Conservation (phyloP, 31 red algal genomes). For the Endocladia muricata region DNA sequence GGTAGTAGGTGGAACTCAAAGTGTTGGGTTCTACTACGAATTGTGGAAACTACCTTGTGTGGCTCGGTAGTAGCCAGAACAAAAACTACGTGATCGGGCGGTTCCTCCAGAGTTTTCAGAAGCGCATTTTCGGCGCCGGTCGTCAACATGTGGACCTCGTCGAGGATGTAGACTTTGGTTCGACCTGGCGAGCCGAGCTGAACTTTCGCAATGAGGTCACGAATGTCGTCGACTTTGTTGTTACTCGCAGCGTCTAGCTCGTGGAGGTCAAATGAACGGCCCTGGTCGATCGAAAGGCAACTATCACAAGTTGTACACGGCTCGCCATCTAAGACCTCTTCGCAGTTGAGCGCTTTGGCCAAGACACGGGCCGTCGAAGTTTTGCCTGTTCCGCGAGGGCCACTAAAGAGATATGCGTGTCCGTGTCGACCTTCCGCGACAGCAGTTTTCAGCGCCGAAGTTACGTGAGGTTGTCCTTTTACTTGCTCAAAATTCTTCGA, state of each 20-base stretch:
- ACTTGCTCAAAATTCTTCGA: too few relatives aligned
- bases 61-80: neutral
- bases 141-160: conserved; percentile 9
- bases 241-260: neutral
- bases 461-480: too few relatives aligned
- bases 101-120: neutral
- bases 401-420: too few relatives aligned
- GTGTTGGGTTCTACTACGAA: neutral
- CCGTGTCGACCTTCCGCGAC: too few relatives aligned
- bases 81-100: neutral
- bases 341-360: neutral
- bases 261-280: neutral
- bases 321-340: neutral
- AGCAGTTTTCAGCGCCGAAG: too few relatives aligned
- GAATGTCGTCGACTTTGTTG: neutral
- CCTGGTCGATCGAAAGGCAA: neutral
- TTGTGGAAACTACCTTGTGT: neutral
- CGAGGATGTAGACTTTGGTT: conserved; percentile 7
- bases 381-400: too few relatives aligned
- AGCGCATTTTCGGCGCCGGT: neutral
- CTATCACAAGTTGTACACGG: neutral
- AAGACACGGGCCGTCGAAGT: conserved; percentile 4
- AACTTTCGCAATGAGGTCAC: neutral
- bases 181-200: neutral
- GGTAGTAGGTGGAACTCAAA: neutral